Evolutionary conservation across 2,329 filamentous ascomycete genomes (phyloP), one percentile per base, ranked within the genome.

Genomic region (Colletotrichum coccodes): DNA sequence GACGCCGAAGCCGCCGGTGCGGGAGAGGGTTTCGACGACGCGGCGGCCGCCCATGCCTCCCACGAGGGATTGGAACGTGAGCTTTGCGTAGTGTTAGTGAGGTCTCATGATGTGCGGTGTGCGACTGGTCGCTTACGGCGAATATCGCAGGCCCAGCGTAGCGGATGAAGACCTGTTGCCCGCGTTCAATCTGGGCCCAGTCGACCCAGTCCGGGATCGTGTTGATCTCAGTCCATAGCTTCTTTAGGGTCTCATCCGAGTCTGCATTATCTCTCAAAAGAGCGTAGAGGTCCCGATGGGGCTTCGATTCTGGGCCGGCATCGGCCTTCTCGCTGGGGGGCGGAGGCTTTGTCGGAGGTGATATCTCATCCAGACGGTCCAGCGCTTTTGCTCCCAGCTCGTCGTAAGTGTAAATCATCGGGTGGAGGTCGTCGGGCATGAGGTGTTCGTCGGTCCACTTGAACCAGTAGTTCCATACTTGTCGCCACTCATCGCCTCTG

Each of bases 91-190:
- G 42, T 50, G 30, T 70, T 28, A 54, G 57, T 64, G 40, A 44
- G 28, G 74, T 78, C 77, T 73, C 75, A 75, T 73, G 9, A 75
- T 64, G 32, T 76, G 64, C 6, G 12, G 3, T 12, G n/a, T 14
- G 6, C 6, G 23, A 21, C 1, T 23, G 26, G 7, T 44, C 79
- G 50, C 18, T 73, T 75, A 84, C 84, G 11, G 82, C 89, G 8
- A 90, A 91, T 23, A 94, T 78, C 26, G 87, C 87, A 1, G 91
- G 88, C 0, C 89, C 89, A 21, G 89, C 91, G 77, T 94, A 95
- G 40, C 92, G 88, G 77, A 93, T 94, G 75, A 94, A 94, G 0
- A 94, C 87, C 72, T 92, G 88, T 76, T 95, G 92, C 0, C 92
- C 93, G 74, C 92, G 84, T 68, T 86, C 83, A 64, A 95, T 91